Evolutionary conservation across 768 basidiomycete species (phyloP), one percentile per base, ranked within the genome.

Genomic region (Terana coerulea): DNA sequence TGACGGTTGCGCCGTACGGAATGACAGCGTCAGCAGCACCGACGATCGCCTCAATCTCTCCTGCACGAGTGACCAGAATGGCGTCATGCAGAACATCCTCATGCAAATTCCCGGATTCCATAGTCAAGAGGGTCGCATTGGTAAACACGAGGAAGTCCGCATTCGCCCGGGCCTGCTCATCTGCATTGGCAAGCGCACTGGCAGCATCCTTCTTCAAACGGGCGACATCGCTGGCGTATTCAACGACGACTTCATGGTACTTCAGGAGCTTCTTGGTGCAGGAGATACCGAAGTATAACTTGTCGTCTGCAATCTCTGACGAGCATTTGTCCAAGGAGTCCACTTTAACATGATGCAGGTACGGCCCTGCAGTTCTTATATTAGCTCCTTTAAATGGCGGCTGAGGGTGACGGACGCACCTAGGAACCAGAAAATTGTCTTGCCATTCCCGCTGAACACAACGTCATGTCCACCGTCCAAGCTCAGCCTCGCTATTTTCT

Each of bases 391-490:
- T 12, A 35, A 25, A 41, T 36, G 44, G 45, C n/a, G 36, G 15
- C 28, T 24, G 31, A 43, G 21, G 42, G 30, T 10, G 35, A 55
- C 72, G 39, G 45, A 41, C 42, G 35, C 61, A 86, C 87, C 87
- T 26, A 89, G 72, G 66, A 89, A 78, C 87, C 87, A 89, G 55
- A 86, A 85, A 29, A 88, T 49, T 28, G 70, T 80, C 48, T 73
- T 78, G 15, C 87, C 86, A 61, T 88, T 82, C 10, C 75, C 61
- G 29, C 78, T 84, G 70, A 78, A 83, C 2, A 79, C 73, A 31
- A 88, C 62, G 61, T 84, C 83, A 58, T 89, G 87, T 0, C 86
- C 87, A 15, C 87, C 87, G 63, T 88, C 85, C 56, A 86, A 59
- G 59, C 86, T 88, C 52, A 88, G 52, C 29, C 86, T 75, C 3